Base-by-base conservation (phyloP, 495 filamentous ascomycete genomes). In the Trichocladium uniseriatum region DNA sequence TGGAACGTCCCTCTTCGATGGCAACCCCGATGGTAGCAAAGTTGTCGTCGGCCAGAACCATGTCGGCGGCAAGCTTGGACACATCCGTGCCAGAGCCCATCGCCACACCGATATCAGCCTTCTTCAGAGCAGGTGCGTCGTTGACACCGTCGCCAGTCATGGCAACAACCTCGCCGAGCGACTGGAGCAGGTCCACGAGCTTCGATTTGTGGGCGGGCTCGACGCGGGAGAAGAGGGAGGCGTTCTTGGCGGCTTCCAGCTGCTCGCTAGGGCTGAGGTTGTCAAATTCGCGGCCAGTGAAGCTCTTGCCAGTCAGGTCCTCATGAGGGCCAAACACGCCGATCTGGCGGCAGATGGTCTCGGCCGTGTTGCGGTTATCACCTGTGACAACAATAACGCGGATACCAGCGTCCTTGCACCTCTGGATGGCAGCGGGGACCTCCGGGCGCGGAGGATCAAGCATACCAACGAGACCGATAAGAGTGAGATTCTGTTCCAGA, bases 121-220 rank as follows among this genome's bases (percentile, higher is more conserved):
- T 96, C 79, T 99, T 99, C 58, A 99, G 76, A 15, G 94, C 94
- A 35, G 94, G 94, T 1, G 94, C 94, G 71, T 99, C 94, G 61
- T 99, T 99, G 67, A 99, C 94, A 63, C 94, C 94, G 64, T 99
- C 94, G 57, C 94, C 94, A 51, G 94, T 99, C 94, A 99, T 99
- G 53, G 94, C 94, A 51, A 99, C 94, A 22, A 99, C 94, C 64
- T 97, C 87, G 53, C 88, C 87, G 53, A 86, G 71, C 21, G 86
- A 86, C 67, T 99, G 94, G 48, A 99, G 84, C 24, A 97, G 81
- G 68, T 99, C 94, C 37, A 99, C 91, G 22, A 99, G 80, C 68
- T 85, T 87, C 6, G 86, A 91, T 75, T 99, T 99, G 75, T 99
- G 94, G 22, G 73, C 76, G 34, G 94, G 94, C 68, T 99, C 94